Conservation (phyloP, 2,329 filamentous ascomycete genomes). For the Cordyceps fumosorosea region DNA sequence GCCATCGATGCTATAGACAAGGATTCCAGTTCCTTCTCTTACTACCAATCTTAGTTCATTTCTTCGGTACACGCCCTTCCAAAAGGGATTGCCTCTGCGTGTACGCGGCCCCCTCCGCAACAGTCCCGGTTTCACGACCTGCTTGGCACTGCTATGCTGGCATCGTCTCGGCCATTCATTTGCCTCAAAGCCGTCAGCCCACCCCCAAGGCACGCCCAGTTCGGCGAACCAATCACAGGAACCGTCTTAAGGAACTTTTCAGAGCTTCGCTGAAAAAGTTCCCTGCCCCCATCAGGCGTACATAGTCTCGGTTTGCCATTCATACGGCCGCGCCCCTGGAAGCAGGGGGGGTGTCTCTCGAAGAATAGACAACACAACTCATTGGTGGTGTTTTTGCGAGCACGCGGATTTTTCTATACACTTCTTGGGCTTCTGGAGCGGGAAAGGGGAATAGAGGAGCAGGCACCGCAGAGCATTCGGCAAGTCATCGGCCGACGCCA, state of each 20-base stretch:
- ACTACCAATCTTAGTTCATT: not conserved
- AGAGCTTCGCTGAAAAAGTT: not conserved
- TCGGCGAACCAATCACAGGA: not conserved
- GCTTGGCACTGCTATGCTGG: not conserved
- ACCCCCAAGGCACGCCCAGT: not conserved
- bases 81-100: not conserved
- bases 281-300: not conserved
- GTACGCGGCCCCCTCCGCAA: not conserved
- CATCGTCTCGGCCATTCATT: not conserved
- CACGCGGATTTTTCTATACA: too few relatives aligned
- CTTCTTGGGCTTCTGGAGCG: too few relatives aligned
- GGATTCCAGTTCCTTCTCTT: not conserved
- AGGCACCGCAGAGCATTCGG: not conserved
- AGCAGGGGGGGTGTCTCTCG: not conserved
- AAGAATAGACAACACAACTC: not conserved
- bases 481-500: not conserved
- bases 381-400: too few relatives aligned
- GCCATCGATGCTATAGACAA: constrained; percentile 5
- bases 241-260: not conserved
- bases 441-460: not conserved
- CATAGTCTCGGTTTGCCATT: not conserved
- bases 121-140: not conserved
- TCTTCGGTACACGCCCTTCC: not conserved
- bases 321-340: not conserved
- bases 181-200: not conserved